These are phyloP conservation scores for Starmerella stellata DNA, from an alignment of 805 yeast genomes.

Conservation along the genomic window DNA sequence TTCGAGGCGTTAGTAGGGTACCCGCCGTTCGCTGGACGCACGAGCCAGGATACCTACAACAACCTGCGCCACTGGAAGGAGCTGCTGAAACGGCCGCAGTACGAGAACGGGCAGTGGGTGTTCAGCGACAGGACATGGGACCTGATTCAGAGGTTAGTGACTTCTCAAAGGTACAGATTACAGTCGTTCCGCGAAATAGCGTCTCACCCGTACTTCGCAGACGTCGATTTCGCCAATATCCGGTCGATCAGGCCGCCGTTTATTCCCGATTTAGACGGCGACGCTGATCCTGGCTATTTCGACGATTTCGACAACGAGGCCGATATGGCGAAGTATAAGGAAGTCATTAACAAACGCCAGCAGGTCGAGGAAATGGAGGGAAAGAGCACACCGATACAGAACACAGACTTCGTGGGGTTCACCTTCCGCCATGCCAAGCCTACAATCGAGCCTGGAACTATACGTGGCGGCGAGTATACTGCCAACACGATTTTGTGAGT, in stretches of 20 bases:
- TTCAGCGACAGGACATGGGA: conserved; percentile 96
- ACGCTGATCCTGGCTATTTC: conserved; percentile 95
- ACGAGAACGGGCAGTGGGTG: conserved; percentile 77
- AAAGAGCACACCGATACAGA: conserved; percentile 34
- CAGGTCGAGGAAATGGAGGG: conserved; percentile 69
- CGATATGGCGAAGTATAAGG: conserved; percentile 94
- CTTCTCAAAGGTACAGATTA: conserved; percentile 58
- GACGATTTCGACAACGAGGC: conserved; percentile 94
- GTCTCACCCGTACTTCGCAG: conserved; percentile 63
- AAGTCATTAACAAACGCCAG: conserved; percentile 81
- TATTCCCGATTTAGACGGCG: conserved; percentile 90
- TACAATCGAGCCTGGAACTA: conserved; percentile 8
- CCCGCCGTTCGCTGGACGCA: conserved; percentile 90
- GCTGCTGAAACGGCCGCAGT: conserved; percentile 72
- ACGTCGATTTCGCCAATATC: conserved; percentile 58
- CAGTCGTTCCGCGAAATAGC: conserved; percentile 67
- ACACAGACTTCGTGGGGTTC: conserved; percentile 74
- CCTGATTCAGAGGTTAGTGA: conserved; percentile 57
- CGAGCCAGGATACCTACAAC: conserved; percentile 85
- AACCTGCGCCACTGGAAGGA: conserved; percentile 87
- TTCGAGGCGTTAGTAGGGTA: conserved; percentile 93
- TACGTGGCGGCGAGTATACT: conserved; percentile 10
- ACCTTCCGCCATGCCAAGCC: conserved; percentile 68
- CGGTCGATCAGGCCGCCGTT: conserved; percentile 75
- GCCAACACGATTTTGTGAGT: conserved; percentile 12